These are phyloP conservation scores for Paulownia fortunei DNA, from an alignment of 257 asterid species.

Conservation along the genomic window DNA sequence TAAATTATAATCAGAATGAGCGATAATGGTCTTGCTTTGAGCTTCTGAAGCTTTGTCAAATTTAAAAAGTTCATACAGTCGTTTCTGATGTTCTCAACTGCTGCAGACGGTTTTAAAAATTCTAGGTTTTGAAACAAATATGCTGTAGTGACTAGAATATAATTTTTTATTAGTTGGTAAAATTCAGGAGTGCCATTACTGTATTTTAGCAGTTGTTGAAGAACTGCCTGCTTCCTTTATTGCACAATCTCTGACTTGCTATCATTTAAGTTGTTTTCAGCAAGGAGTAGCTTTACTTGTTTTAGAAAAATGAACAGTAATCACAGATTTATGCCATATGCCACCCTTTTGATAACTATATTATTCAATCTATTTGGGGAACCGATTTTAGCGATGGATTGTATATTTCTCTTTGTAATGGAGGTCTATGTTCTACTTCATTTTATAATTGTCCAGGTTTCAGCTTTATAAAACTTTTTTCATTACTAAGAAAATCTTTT, in stretches of 20 bases:
- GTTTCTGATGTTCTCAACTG: conserved; percentile 4
- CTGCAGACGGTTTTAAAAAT: not conserved
- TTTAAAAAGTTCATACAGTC: not conserved
- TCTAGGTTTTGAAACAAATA: not conserved
- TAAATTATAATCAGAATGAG: not conserved
- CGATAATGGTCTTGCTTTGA: conserved; percentile 13
- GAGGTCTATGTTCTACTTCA: not conserved
- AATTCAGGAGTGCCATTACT: not conserved
- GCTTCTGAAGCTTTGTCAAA: not conserved
- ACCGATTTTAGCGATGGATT: not conserved
- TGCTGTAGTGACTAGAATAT: not conserved
- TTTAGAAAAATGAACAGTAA: conserved; percentile 4
- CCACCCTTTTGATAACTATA: not conserved
- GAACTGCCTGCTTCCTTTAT: conserved; percentile 13
- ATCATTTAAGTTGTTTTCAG: not conserved
- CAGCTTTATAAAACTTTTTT: not conserved
- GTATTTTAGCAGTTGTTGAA: conserved; percentile 4
- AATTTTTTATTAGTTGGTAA: not conserved
- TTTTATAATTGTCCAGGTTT: not conserved
- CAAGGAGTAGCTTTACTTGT: not conserved
- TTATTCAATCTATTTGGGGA: not conserved
- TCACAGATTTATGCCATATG: not conserved
- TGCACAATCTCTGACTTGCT: conserved; percentile 7
- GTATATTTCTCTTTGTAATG: not conserved
- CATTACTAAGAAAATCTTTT: not conserved